Evolutionary conservation across 805 yeast species (phyloP), one percentile per base, ranked within the genome.

Genomic region (Ogataea pilisensis): DNA sequence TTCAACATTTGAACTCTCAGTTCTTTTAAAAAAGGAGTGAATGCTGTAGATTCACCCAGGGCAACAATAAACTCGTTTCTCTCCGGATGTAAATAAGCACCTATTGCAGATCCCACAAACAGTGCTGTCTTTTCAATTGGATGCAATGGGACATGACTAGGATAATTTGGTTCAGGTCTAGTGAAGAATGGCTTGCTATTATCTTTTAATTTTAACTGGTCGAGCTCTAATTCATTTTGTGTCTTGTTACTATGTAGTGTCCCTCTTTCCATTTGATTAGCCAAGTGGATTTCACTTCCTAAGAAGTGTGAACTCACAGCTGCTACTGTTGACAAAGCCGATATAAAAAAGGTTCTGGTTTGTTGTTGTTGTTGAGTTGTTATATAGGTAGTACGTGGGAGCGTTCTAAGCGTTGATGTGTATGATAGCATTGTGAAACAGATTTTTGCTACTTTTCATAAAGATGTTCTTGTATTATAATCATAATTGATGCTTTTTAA

Each of bases 21-120:
- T 13, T 70, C 63, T 17, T 69, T 70, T 39, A 95, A 70, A 26
- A 89, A 78, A 24, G 71, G 73, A 8, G 83, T 80, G 31, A 84
- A 69, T 7, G 96, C 95, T 0, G 96, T 84, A 13, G 91, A 80
- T 59, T 93, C 99, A 1, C 99, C 99, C 50, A 85, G 68, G 29
- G 85, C 89, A 18, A 83, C 89, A 43, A 85, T 83, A 53, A 82
- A 80, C 44, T 77, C 78, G 43, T 86, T 86, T 41, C 81, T 64
- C 52, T 82, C 88, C 5, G 93, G 95, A 54, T 84, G 89, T 37
- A 76, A 68, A 53, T 69, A 80, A 0, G 96, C 83, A 19, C 90
- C 91, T 16, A 85, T 55, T 2, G 95, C 87, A 3, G 95, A 83
- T 1, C 88, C 82, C 0, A 71, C 62, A 47, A 86, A 78, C 64